Evolutionary conservation across 768 basidiomycete species (phyloP).

Genomic region (Gymnopilus dilepis): DNA sequence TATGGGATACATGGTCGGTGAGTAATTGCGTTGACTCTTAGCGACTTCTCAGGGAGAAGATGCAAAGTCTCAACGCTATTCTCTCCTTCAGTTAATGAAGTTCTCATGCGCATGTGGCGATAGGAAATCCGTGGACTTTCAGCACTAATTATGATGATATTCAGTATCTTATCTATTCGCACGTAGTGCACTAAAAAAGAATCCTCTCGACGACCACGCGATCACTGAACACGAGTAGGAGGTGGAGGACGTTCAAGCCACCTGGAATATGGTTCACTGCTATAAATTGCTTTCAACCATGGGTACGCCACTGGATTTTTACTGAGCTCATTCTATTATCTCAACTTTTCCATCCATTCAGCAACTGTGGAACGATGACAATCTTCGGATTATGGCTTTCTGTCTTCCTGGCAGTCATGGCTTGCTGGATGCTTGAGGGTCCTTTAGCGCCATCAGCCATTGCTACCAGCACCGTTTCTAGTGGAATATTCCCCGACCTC

Average conservation of each 20-base stretch:
- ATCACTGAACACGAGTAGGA: neutral
- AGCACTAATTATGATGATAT: neutral
- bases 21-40: too few species aligned
- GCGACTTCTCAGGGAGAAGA: too few species aligned
- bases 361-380: neutral
- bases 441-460: neutral
- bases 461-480: neutral
- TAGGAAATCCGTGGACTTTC: neutral
- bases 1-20: too few species aligned
- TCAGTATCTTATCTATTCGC: neutral
- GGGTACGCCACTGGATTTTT: neutral
- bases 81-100: neutral
- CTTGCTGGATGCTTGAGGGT: neutral
- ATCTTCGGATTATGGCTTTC: neutral
- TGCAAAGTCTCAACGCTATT: too few species aligned
- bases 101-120: neutral
- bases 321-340: neutral
- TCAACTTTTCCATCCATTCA: neutral
- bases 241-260: neutral
- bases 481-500: slow-evolving; percentile 50
- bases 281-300: neutral
- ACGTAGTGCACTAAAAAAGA: neutral
- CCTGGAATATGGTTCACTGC: neutral
- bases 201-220: neutral
- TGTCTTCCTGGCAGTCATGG: neutral